Conservation (phyloP, 768 basidiomycete genomes). For the Tylopilus rubrobrunneus region DNA sequence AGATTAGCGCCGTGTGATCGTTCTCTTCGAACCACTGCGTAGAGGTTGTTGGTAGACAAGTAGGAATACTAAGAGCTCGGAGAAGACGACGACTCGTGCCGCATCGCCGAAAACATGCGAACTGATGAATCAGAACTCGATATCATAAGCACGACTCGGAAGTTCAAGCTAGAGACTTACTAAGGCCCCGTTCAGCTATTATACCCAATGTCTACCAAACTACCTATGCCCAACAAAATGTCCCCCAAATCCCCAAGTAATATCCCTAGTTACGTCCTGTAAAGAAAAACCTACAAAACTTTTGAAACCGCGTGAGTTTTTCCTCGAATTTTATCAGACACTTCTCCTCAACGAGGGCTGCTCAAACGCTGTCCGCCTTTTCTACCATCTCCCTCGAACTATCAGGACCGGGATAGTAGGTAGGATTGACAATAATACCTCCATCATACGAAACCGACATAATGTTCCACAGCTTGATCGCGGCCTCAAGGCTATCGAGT, state of each 20-base stretch:
- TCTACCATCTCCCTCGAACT: constrained; percentile 11
- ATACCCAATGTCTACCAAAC: not conserved
- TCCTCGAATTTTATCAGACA: constrained; percentile 16
- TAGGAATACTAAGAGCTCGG: too few species aligned
- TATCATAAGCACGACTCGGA: too few species aligned
- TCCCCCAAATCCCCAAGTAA: not conserved
- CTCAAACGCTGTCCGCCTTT: constrained; percentile 16
- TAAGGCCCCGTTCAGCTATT: too few species aligned
- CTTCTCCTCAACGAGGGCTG: constrained; percentile 18
- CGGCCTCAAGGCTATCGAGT: constrained; percentile 12
- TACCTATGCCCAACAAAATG: not conserved
- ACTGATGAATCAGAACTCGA: too few species aligned
- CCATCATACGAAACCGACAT: constrained; percentile 11
- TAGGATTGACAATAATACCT: constrained; percentile 17
- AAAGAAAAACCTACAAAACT: constrained; percentile 15
- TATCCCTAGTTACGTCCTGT: constrained; percentile 8
- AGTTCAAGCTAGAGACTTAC: too few species aligned
- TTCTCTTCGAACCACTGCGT: too few species aligned
- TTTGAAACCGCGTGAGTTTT: constrained; percentile 20
- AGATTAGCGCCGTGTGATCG: too few species aligned
- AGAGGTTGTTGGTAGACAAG: too few species aligned
- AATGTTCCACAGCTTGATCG: constrained; percentile 12
- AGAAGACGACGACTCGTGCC: too few species aligned
- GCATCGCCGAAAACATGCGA: too few species aligned
- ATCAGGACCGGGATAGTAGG: constrained; percentile 16